These are phyloP conservation scores for Tolypocladium ovalisporum DNA, from an alignment of 2,329 filamentous ascomycete genomes.

Conservation along the genomic window DNA sequence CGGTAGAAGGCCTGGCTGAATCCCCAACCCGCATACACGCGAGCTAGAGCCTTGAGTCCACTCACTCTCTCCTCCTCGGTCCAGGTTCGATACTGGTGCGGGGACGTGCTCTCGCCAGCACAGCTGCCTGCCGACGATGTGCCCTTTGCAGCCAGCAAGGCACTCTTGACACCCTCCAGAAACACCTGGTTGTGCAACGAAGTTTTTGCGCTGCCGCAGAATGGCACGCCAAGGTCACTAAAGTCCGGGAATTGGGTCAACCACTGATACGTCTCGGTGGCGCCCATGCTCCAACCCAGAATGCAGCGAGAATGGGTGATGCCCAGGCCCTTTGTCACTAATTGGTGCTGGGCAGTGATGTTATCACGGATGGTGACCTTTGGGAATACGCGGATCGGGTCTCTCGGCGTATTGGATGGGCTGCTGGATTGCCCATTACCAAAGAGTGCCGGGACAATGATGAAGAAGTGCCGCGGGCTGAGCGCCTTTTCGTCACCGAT, in stretches of 20 bases:
- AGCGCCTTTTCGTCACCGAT: slow-evolving; percentile 55
- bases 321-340: slow-evolving; percentile 28
- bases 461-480: slow-evolving; percentile 40
- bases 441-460: slow-evolving; percentile 39
- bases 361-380: slow-evolving; percentile 36
- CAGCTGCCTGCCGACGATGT: slow-evolving; percentile 38
- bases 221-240: slow-evolving; percentile 30
- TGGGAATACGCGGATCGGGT: slow-evolving; percentile 25
- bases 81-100: slow-evolving; percentile 13
- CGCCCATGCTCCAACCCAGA: slow-evolving; percentile 47
- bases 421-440: slow-evolving; percentile 43
- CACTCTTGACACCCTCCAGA: slow-evolving; percentile 40
- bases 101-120: slow-evolving; percentile 15
- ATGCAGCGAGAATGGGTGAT: slow-evolving; percentile 33
- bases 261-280: slow-evolving; percentile 42
- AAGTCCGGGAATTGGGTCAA: slow-evolving; percentile 36
- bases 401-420: slow-evolving; percentile 32
- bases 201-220: slow-evolving; percentile 39
- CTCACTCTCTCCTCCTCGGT: slow-evolving; percentile 28
- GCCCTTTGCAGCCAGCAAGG: slow-evolving; percentile 28
- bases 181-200: slow-evolving; percentile 43
- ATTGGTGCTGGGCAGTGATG: slow-evolving; percentile 34
- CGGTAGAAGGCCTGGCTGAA: slow-evolving; percentile 73
- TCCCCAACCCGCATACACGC: slow-evolving; percentile 73
- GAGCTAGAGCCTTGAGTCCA: slow-evolving; percentile 57